A percentile compares a stretch with the other conserved stretches of the same genome.
Evolutionary conservation across 2,329 filamentous ascomycete genomes (phyloP).

Genomic region (Ceratocystis huliohia): DNA sequence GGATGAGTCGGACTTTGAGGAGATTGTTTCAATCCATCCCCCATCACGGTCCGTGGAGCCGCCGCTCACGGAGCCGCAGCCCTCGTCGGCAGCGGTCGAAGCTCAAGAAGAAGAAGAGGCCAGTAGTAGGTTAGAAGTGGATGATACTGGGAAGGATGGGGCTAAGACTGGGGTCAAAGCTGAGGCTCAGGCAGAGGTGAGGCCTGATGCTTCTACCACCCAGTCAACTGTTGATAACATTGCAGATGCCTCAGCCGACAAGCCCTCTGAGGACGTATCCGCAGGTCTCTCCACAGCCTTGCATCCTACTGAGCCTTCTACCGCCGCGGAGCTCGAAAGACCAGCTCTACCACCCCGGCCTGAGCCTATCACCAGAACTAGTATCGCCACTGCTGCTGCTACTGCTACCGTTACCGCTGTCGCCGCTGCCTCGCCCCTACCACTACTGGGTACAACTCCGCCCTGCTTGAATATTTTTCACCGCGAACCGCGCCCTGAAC

Average conservation of each 20-base stretch:
- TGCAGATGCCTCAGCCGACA: background rate
- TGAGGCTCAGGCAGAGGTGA: background rate
- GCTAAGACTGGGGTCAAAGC: background rate
- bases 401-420: background rate
- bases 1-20: constrained; percentile 20
- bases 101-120: constrained; percentile 1
- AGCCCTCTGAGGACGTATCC: background rate
- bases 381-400: background rate
- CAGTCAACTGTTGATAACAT: background rate
- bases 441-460: background rate
- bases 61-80: background rate
- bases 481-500: constrained; percentile 9
- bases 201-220: background rate
- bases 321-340: background rate
- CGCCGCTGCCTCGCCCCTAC: background rate
- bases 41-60: background rate
- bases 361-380: background rate
- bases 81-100: background rate
- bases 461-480: constrained; percentile 11
- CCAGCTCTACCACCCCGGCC: constrained; percentile 1
- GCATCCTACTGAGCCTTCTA: too few species aligned
- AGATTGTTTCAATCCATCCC: constrained; percentile 12
- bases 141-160: background rate
- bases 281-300: background rate
- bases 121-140: background rate